Percentiles rank a stretch among this genome's conserved stretches.
phyloP scores from a whole-genome alignment of 257 asterid species.

The Paulownia fortunei region DNA sequence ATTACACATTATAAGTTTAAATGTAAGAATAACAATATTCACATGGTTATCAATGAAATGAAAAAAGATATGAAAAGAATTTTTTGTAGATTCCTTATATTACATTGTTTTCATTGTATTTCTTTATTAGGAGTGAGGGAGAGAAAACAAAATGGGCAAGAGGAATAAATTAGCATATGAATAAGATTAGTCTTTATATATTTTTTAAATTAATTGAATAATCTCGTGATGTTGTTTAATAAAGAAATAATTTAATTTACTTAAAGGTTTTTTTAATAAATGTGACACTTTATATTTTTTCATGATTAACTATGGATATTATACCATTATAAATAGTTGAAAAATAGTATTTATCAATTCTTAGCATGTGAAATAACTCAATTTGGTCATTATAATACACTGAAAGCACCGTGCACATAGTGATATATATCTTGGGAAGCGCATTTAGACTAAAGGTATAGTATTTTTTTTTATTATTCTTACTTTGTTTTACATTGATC shows the following conservation, averaged over 20 bases:
- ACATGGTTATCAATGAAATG: background rate
- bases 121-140: background rate
- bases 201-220: too few species aligned
- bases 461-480: too few species aligned
- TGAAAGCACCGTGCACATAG: background rate
- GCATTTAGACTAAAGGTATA: background rate
- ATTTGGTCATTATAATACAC: too few species aligned
- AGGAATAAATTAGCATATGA: background rate
- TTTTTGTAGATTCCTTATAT: background rate
- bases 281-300: background rate
- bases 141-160: background rate
- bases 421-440: background rate
- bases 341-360: background rate
- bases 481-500: too few species aligned
- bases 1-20: too few species aligned
- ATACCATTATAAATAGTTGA: background rate
- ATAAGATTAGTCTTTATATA: background rate
- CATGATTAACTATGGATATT: background rate
- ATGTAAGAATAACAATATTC: background rate
- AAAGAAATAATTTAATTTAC: too few species aligned
- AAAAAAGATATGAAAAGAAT: too few species aligned
- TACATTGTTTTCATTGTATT: too few species aligned
- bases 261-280: background rate
- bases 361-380: background rate
- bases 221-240: background rate